A percentile compares a stretch with the other conserved stretches of the same genome.
These are phyloP conservation scores for Penicillium digitatum DNA, from an alignment of 2,329 filamentous ascomycete genomes.

Conservation along the genomic window DNA sequence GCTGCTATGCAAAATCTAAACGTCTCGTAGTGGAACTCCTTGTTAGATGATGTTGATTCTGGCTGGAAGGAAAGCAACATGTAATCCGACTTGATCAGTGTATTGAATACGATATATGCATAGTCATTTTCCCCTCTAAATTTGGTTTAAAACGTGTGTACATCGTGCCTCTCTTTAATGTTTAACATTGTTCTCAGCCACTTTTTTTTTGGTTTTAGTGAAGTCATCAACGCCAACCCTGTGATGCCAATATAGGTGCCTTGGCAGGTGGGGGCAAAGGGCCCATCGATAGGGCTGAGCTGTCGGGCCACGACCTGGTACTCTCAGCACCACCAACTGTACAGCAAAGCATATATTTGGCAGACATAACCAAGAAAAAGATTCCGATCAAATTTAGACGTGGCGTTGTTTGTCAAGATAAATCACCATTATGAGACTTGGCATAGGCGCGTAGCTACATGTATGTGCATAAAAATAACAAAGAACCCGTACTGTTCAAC, in stretches of 20 bases:
- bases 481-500: not conserved
- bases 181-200: not conserved
- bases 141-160: not conserved
- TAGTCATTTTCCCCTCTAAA: not conserved
- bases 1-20: slow-evolving; percentile 18
- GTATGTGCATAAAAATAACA: not conserved
- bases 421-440: slow-evolving; percentile 2
- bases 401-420: not conserved
- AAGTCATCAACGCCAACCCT: slow-evolving; percentile 14
- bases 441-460: not conserved
- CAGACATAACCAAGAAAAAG: not conserved
- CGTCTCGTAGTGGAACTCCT: slow-evolving; percentile 18
- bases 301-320: slow-evolving; percentile 3
- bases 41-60: slow-evolving; percentile 19
- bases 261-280: slow-evolving; percentile 19
- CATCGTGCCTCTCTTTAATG: not conserved
- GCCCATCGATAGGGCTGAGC: slow-evolving; percentile 19
- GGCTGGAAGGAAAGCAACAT: not conserved
- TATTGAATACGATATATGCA: not conserved
- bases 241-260: slow-evolving; percentile 2
- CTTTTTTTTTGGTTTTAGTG: not conserved
- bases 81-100: not conserved
- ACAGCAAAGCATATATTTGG: slow-evolving; percentile 3
- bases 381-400: not conserved
- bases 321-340: slow-evolving; percentile 10